These are phyloP conservation scores for Lactifluus piperatus DNA, from an alignment of 768 basidiomycete genomes.

Conservation along the genomic window DNA sequence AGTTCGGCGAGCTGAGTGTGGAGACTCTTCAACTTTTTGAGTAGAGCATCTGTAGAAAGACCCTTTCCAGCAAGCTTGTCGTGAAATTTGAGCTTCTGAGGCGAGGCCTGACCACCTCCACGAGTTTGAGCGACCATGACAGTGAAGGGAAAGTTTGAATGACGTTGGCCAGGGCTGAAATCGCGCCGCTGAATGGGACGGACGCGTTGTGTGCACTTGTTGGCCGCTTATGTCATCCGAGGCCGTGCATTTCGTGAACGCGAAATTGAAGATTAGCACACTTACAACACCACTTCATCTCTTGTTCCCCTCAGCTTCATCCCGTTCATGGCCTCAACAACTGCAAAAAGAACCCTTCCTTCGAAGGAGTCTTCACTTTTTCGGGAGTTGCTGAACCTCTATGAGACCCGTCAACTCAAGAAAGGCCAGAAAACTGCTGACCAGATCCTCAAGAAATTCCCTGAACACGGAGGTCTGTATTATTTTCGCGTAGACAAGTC, in stretches of 20 bases:
- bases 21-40: conserved; percentile 79
- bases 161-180: not conserved
- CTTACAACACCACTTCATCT: too few relatives aligned
- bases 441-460: conserved; percentile 89
- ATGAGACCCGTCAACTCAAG: conserved; percentile 84
- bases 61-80: conserved; percentile 77
- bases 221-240: not conserved
- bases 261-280: not conserved
- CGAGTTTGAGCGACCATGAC: conserved; percentile 72
- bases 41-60: conserved; percentile 68
- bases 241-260: not conserved
- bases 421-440: conserved; percentile 88
- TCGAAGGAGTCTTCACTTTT: conserved; percentile 81
- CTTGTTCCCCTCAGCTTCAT: not conserved
- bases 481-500: not conserved
- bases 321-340: conserved; percentile 20
- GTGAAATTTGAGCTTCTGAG: conserved; percentile 63
- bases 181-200: conserved; percentile 12
- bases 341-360: conserved; percentile 51
- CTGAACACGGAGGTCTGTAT: conserved; percentile 81
- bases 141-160: not conserved
- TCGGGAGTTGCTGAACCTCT: conserved; percentile 76
- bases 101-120: conserved; percentile 41
- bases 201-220: conserved; percentile 20
- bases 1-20: conserved; percentile 69